A percentile compares a stretch with the other conserved stretches of the same genome.
Evolutionary conservation across 2,329 filamentous ascomycete genomes (phyloP).

Genomic region (Fusarium paranaense): DNA sequence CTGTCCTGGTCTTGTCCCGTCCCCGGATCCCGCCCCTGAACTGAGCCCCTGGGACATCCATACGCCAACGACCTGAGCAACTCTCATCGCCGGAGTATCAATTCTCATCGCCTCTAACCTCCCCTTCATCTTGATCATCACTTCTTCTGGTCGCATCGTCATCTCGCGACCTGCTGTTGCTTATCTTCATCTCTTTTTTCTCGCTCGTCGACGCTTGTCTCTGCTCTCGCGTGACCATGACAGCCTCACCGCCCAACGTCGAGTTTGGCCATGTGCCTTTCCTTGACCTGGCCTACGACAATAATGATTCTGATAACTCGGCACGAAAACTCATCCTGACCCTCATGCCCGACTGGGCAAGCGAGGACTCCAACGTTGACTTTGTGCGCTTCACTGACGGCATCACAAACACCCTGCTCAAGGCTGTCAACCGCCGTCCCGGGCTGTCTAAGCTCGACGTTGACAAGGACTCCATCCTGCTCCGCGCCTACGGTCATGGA

Average conservation of each 20-base stretch:
- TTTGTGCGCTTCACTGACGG: constrained; percentile 95
- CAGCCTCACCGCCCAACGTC: constrained; percentile 48
- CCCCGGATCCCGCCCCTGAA: constrained; percentile 37
- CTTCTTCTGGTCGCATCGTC: neutral
- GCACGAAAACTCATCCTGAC: constrained; percentile 83
- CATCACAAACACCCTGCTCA: constrained; percentile 94
- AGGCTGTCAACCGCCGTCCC: constrained; percentile 75
- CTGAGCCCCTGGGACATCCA: constrained; percentile 28
- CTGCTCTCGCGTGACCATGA: constrained; percentile 45
- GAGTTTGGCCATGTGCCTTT: constrained; percentile 63
- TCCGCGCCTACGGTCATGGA: constrained; percentile 93
- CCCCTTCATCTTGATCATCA: constrained; percentile 8
- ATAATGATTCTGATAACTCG: constrained; percentile 80
- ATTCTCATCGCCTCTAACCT: neutral
- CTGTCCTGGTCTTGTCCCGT: constrained; percentile 13
- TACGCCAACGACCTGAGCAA: constrained; percentile 23
- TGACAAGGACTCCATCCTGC: constrained; percentile 85
- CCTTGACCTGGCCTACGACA: constrained; percentile 84
- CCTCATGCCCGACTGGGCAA: constrained; percentile 85
- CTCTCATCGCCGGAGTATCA: neutral
- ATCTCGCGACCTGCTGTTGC: constrained; percentile 11
- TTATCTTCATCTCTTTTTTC: constrained; percentile 16
- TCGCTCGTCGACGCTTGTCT: constrained; percentile 14
- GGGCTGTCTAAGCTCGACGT: constrained; percentile 78
- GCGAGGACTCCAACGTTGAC: constrained; percentile 78